Base-by-base conservation (phyloP, 1,284 basidiomycete genomes). In the Meripilus lineatus region DNA sequence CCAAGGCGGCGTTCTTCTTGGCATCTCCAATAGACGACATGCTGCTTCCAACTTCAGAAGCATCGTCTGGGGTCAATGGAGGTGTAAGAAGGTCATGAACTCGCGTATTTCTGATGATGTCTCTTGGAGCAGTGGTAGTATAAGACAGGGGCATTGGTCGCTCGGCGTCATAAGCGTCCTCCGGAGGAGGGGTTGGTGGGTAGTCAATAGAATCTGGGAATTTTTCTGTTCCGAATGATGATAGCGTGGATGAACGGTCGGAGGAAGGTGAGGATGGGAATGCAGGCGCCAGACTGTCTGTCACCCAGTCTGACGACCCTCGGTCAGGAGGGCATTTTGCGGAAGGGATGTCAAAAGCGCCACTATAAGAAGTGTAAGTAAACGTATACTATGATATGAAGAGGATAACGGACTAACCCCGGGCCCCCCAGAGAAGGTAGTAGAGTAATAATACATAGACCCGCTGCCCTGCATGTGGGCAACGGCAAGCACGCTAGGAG, bases 251-350 rank as follows among this genome's bases (percentile, higher is more conserved):
- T 52, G 58, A 53, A 52, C 68, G 68, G 59, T 72, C 62, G 61
- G 63, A 57, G 58, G 59, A 54, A 58, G 72, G 70, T 58, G 68
- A 61, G 44, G 66, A 64, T 58, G 68, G 63, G 57, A 71, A 67
- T 56, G 65, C 67, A 61, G 75, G 70, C 88, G 85, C 76, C 79
- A 77, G 76, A 72, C 79, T 75, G 85, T 77, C 87, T 90, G 83
- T 90, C 87, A 90, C 87, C 80, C 86, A 84, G 76, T 77, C 80
- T 75, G 79, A 81, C 86, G 87, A 90, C 87, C 87, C 88, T 83
- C 88, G 62, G 62, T 87, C 83, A 59, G 86, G 87, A 86, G 87
- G 87, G 88, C 88, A 90, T 90, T 90, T 90, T 55, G 68, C 69
- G 59, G 74, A 81, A 59, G 87, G 84, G 74, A 71, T 72, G 87